Evolutionary conservation across 805 yeast species (phyloP).

Genomic region (Zygotorulaspora danielsina): DNA sequence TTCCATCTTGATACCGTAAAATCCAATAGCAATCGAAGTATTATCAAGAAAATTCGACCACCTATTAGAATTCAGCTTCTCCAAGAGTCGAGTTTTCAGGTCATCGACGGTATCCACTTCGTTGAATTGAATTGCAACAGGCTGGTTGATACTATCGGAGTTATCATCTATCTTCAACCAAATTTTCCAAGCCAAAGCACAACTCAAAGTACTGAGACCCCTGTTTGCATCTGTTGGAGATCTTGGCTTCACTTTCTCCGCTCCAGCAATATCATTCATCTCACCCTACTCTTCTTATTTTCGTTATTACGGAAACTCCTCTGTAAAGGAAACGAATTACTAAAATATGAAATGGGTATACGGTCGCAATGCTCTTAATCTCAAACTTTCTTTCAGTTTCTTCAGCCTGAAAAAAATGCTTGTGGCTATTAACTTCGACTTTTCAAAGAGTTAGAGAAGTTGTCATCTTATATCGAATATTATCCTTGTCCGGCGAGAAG

Average conservation of each 20-base stretch:
- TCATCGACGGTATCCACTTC: conserved; percentile 75
- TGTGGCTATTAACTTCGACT: too few species aligned
- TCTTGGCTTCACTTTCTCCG: conserved; percentile 10
- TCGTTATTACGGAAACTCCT: neutral
- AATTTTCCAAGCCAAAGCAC: conserved; percentile 18
- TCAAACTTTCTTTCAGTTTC: too few species aligned
- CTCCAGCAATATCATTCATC: conserved; percentile 5
- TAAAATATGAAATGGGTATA: too few species aligned
- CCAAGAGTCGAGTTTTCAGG: conserved; percentile 58
- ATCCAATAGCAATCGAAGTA: conserved; percentile 68
- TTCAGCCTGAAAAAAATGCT: too few species aligned
- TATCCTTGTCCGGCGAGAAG: too few species aligned
- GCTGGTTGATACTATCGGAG: conserved; percentile 30
- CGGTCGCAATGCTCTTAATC: too few species aligned
- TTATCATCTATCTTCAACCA: conserved; percentile 26
- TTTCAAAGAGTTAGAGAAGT: too few species aligned
- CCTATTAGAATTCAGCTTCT: conserved; percentile 51
- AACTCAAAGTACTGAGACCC: conserved; percentile 7
- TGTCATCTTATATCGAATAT: too few species aligned
- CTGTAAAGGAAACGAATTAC: neutral
- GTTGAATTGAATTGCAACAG: conserved; percentile 65
- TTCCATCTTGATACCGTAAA: conserved; percentile 23
- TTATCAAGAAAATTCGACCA: conserved; percentile 50
- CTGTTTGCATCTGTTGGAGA: conserved; percentile 11
- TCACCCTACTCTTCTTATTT: neutral